phyloP scores from a whole-genome alignment of 1,139 yeast species.

The Candida tropicalis region DNA sequence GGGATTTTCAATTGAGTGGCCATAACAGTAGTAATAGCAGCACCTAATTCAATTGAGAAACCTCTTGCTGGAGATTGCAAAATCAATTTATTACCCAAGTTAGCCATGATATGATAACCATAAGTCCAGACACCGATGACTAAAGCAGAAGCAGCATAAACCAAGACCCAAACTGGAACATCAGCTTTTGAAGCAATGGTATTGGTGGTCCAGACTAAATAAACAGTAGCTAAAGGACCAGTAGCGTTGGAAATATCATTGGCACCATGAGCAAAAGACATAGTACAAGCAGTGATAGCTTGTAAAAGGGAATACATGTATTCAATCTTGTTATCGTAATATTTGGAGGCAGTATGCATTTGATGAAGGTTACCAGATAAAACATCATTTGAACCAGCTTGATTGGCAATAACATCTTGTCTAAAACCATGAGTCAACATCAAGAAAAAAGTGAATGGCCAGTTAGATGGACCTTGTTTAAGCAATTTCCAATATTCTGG shows the following conservation, averaged over 20 bases:
- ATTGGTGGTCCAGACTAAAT: conserved; percentile 62
- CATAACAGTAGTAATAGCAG: conserved; percentile 75
- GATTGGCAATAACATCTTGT: conserved; percentile 61
- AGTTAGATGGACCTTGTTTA: conserved; percentile 50
- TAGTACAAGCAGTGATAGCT: conserved; percentile 74
- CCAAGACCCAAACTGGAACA: conserved; percentile 74
- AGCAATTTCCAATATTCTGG: conserved; percentile 42
- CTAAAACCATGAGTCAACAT: conserved; percentile 61
- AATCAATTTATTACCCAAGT: conserved; percentile 74
- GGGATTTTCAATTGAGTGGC: conserved; percentile 76
- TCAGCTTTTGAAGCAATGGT: conserved; percentile 49
- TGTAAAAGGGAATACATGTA: conserved; percentile 71
- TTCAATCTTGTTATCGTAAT: conserved; percentile 73
- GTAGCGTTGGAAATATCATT: conserved; percentile 81
- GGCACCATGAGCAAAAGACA: conserved; percentile 84
- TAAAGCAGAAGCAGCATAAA: conserved; percentile 68
- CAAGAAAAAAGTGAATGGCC: conserved; percentile 56
- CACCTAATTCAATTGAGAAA: conserved; percentile 77
- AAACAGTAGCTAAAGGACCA: conserved; percentile 73
- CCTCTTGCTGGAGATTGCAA: conserved; percentile 82
- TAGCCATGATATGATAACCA: conserved; percentile 72
- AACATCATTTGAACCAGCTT: conserved; percentile 36
- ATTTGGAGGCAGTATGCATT: conserved; percentile 61
- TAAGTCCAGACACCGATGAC: conserved; percentile 74
- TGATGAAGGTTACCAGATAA: conserved; percentile 47